Evolutionary conservation across 345 rosid species (phyloP).

Genomic region (Eutrema japonicum): DNA sequence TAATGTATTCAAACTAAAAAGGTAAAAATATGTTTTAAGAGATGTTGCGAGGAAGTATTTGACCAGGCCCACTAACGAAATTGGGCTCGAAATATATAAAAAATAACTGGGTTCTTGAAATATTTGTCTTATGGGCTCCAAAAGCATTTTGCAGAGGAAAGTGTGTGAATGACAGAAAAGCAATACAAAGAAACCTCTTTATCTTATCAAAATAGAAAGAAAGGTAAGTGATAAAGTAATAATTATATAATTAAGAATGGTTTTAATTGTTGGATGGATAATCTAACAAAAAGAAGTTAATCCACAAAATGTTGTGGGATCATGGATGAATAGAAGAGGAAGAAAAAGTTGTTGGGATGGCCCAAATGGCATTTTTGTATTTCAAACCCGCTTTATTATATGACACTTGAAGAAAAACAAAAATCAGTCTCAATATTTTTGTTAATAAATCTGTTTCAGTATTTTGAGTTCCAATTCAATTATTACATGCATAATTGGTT

Average conservation of each 20-base stretch:
- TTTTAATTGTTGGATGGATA: neutral
- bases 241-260: neutral
- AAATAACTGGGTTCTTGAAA: neutral
- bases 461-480: slow-evolving; percentile 17
- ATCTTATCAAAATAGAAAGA: neutral
- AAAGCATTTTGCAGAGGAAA: neutral
- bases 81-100: neutral
- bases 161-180: neutral
- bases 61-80: neutral
- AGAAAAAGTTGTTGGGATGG: neutral
- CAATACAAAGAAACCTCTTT: slow-evolving; percentile 1
- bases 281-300: neutral
- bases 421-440: neutral
- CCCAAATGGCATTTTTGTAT: neutral
- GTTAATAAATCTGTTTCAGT: neutral
- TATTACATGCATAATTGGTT: slow-evolving; percentile 32
- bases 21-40: neutral
- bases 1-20: slow-evolving; percentile 6
- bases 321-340: neutral
- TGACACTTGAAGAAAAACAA: neutral
- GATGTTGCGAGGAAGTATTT: neutral
- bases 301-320: neutral
- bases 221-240: neutral
- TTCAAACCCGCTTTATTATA: neutral
- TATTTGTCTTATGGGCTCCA: slow-evolving; percentile 14